These are phyloP conservation scores for Solanum neorickii DNA, from an alignment of 257 asterid genomes.

Conservation along the genomic window DNA sequence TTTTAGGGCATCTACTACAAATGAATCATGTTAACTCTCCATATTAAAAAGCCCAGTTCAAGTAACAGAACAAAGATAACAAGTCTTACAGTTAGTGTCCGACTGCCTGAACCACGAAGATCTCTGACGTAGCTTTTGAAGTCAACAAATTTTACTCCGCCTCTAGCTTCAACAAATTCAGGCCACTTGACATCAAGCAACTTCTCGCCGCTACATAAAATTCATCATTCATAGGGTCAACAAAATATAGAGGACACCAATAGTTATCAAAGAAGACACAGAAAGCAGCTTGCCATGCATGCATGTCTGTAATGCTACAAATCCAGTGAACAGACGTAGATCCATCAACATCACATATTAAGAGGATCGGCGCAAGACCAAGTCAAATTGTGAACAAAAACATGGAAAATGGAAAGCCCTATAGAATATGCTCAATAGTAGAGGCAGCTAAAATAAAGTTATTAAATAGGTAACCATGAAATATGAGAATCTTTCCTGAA, in stretches of 20 bases:
- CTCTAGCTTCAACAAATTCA: constrained; percentile 14
- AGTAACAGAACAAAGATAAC: not conserved
- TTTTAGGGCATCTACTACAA: not conserved
- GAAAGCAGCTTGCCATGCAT: not conserved
- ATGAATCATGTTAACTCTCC: not conserved
- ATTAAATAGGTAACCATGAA: not conserved
- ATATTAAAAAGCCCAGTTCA: not conserved
- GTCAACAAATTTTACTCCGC: constrained; percentile 10
- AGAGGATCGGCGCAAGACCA: not conserved
- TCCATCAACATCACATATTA: not conserved
- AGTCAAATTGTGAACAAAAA: not conserved
- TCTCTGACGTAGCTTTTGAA: constrained; percentile 13
- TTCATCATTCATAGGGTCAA: not conserved
- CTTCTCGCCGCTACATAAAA: constrained; percentile 19
- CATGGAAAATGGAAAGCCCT: not conserved
- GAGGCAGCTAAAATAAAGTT: not conserved
- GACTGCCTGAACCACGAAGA: constrained; percentile 17
- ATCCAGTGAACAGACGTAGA: not conserved
- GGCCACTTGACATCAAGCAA: constrained; percentile 19
- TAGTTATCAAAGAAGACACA: not conserved
- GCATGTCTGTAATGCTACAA: not conserved
- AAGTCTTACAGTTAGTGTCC: constrained; percentile 20
- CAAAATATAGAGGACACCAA: not conserved
- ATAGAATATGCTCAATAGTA: not conserved
- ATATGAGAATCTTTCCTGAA: not conserved